A percentile compares a stretch with the other conserved stretches of the same genome.
phyloP scores from a whole-genome alignment of 495 filamentous ascomycete genomes.

The Aspergillus sparsus region DNA sequence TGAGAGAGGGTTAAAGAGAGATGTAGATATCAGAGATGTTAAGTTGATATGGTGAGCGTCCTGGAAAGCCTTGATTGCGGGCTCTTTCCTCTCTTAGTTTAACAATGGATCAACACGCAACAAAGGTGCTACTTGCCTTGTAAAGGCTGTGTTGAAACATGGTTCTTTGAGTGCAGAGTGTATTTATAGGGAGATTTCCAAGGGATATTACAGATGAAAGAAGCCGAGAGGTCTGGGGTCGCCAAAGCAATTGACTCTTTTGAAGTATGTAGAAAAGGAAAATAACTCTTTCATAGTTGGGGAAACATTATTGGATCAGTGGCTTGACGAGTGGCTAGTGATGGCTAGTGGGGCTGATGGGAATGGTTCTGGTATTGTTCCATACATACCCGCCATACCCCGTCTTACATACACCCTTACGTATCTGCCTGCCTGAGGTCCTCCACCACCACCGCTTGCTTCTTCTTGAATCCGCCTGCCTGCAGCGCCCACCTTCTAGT shows the following conservation, averaged over 20 bases:
- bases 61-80: slow-evolving; percentile 4
- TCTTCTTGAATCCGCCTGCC: slow-evolving; percentile 13
- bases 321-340: not conserved
- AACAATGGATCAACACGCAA: not conserved
- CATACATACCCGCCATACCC: slow-evolving; percentile 8
- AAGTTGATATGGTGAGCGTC: not conserved
- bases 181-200: not conserved
- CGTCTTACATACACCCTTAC: slow-evolving; percentile 12
- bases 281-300: not conserved
- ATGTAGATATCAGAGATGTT: not conserved
- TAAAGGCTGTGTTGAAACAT: not conserved
- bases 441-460: slow-evolving; percentile 15
- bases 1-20: not conserved
- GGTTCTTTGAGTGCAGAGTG: not conserved
- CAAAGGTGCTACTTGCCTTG: slow-evolving; percentile 17
- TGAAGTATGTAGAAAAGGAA: not conserved
- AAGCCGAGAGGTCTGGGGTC: no score
- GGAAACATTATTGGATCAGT: not conserved
- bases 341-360: no score
- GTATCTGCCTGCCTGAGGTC: slow-evolving; percentile 6
- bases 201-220: no score
- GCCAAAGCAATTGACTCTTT: no score
- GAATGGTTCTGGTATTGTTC: not conserved
- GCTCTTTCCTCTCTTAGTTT: slow-evolving; percentile 12
- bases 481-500: slow-evolving; percentile 9